Conservation (phyloP, 2,329 filamentous ascomycete species). For the Erysiphe neolycopersici region DNA sequence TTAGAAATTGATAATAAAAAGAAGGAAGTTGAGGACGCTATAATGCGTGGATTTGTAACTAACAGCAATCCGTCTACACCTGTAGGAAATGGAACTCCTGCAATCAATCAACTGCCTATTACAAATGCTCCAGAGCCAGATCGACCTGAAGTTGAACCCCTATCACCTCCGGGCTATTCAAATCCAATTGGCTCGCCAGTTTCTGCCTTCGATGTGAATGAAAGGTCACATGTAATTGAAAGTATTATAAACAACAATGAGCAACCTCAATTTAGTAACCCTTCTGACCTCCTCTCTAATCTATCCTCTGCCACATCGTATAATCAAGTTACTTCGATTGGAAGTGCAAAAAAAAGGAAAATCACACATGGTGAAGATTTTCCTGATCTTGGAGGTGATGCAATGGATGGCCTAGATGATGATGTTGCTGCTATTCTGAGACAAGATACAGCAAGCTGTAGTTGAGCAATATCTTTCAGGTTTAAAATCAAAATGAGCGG, state of each 20-base stretch:
- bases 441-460: conserved; percentile 4
- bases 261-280: neutral
- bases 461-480: too few species aligned
- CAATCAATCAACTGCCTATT: conserved; percentile 14
- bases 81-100: conserved; percentile 17
- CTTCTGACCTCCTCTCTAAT: conserved; percentile 15
- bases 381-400: conserved; percentile 20
- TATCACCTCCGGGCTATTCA: conserved; percentile 52
- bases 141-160: conserved; percentile 57
- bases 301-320: conserved; percentile 14
- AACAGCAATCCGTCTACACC: conserved; percentile 25
- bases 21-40: conserved; percentile 67
- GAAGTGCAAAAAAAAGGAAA: conserved; percentile 21
- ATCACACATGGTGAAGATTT: conserved; percentile 19
- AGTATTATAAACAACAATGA: neutral
- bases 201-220: conserved; percentile 14
- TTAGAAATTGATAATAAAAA: conserved; percentile 55
- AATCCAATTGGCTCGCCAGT: conserved; percentile 13
- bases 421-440: conserved; percentile 32
- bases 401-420: conserved; percentile 25
- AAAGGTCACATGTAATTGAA: conserved; percentile 12
- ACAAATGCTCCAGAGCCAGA: conserved; percentile 30
- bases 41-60: conserved; percentile 56
- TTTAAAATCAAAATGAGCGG: too few species aligned
- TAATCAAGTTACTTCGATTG: conserved; percentile 3